Evolutionary conservation across 345 rosid genomes (phyloP), one percentile per base, ranked within the genome.

Genomic region (Bruguiera sexangula): DNA sequence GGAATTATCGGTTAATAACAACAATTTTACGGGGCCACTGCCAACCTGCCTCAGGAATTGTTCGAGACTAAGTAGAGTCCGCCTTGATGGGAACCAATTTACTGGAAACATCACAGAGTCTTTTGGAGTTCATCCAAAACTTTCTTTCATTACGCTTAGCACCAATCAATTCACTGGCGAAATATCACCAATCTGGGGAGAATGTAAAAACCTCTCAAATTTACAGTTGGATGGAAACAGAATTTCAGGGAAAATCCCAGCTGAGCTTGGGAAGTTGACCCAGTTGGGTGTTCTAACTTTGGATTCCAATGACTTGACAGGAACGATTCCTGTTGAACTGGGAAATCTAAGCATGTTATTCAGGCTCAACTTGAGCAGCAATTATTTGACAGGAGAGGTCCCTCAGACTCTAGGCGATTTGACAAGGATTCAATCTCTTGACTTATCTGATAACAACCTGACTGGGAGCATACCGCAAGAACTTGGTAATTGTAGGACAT

Each of bases 1-100:
- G 37, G 26, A 71, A 6, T 43, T 89, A 15, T 73, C 75, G 0
- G 88, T 87, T 26, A 76, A 82, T 58, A 70, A 27, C 3, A 87
- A 89, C 79, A 82, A 70, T n/a, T 82, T 89, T 59, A 82, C 86
- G 0, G 95, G 95, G 57, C 37, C 84, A 6, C 24, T 89, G 56
- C 95, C 91, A 3, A 60, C 74, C 36, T 87, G 96, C 84, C 71
- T 89, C 83, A 83, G 76, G 67, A 73, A 80, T 22, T 89, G 88
- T 67, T 78, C 75, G 4, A 29, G 21, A 22, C 69, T 87, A 43
- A 22, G 0, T 0, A 79, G 82, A 69, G 83, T 87, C 50, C 75
- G 86, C 58, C 58, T 89, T 6, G 92, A 79, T 4, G 75, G 58
- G 68, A 89, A 89, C 75, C 78, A 52, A 19, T 87, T 89, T 75